Evolutionary conservation across 2,329 filamentous ascomycete species (phyloP).

Genomic region (Aotearoamyces nothofagi): DNA sequence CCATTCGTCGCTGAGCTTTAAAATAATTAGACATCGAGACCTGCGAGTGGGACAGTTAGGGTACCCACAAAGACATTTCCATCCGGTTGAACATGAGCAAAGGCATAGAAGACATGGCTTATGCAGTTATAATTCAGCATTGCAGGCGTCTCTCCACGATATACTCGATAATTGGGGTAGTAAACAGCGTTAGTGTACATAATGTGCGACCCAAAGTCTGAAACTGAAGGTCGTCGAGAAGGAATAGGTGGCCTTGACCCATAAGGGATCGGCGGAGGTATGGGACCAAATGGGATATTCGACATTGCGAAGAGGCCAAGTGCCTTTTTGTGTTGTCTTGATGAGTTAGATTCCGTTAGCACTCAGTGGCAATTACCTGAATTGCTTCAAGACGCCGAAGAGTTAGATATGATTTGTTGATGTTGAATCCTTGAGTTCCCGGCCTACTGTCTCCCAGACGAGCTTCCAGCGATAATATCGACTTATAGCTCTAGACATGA

Average conservation of each 20-base stretch:
- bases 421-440: no score
- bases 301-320: no score
- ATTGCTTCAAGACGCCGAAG: no score
- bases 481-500: no score
- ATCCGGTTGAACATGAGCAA: constrained; percentile 58
- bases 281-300: no score
- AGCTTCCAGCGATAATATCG: no score
- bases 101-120: constrained; percentile 72
- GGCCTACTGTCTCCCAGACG: no score
- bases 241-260: constrained; percentile 10
- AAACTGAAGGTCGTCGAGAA: constrained; percentile 16
- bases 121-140: constrained; percentile 62
- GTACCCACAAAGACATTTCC: constrained; percentile 58
- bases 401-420: no score
- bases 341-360: no score
- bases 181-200: constrained; percentile 65
- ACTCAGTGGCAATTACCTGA: no score
- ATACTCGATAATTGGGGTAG: constrained; percentile 68
- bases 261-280: constrained; percentile 14
- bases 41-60: constrained; percentile 1
- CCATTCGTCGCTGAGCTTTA: constrained; percentile 63
- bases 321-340: no score
- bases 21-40: constrained; percentile 5
- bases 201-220: constrained; percentile 23
- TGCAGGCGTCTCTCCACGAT: constrained; percentile 57